Percentiles rank a stretch among this genome's conserved stretches.
These are phyloP conservation scores for Phytophthora tubulina DNA, from an alignment of 352 stramenopile genomes.

Conservation along the genomic window DNA sequence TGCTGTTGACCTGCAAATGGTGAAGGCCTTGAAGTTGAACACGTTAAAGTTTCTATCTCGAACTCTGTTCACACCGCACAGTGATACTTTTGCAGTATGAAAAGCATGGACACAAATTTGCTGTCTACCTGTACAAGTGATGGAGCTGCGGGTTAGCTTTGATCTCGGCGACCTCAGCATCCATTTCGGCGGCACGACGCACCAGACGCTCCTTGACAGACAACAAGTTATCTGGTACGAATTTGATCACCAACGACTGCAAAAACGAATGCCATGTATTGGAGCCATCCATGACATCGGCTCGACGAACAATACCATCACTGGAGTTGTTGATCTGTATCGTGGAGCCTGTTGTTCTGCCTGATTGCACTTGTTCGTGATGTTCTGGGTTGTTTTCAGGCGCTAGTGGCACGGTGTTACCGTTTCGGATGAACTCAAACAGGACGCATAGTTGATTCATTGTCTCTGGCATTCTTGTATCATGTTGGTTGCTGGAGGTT, in stretches of 20 bases:
- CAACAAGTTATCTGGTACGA: conserved; percentile 70
- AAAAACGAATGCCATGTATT: conserved; percentile 71
- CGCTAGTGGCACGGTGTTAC: conserved; percentile 51
- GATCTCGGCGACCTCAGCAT: conserved; percentile 58
- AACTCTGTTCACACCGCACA: too few species aligned
- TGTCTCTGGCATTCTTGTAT: conserved; percentile 21
- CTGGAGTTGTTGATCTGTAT: conserved; percentile 8
- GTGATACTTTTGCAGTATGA: neutral
- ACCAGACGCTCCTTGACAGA: conserved; percentile 73
- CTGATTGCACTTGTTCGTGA: conserved; percentile 24
- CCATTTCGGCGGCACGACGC: conserved; percentile 54
- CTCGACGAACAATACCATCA: conserved; percentile 34
- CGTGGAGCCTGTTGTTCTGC: conserved; percentile 8
- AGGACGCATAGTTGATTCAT: conserved; percentile 76
- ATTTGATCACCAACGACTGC: conserved; percentile 71
- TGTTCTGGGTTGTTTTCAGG: conserved; percentile 66
- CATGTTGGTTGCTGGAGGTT: conserved; percentile 23
- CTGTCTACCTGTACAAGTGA: conserved; percentile 70
- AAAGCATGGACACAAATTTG: neutral
- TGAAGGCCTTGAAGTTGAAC: too few species aligned
- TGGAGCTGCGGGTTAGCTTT: conserved; percentile 72
- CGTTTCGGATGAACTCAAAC: conserved; percentile 80
- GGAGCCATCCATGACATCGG: conserved; percentile 51
- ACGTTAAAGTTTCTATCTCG: too few species aligned
- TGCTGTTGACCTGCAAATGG: neutral